Conservation (phyloP, 345 rosid genomes). For the Eucalyptus grandis region DNA sequence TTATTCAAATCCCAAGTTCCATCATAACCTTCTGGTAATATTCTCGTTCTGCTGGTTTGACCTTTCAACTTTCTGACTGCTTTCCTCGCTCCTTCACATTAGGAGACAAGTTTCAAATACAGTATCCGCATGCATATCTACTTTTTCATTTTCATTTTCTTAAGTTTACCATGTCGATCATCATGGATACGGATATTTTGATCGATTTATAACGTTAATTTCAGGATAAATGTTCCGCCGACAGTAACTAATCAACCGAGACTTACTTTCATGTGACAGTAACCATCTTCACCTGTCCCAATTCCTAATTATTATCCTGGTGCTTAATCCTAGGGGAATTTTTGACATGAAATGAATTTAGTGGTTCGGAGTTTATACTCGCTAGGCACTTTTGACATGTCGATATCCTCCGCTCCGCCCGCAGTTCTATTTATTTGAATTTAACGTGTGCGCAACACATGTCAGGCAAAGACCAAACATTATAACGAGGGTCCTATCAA, state of each 20-base stretch:
- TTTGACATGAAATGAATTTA: neutral
- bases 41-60: neutral
- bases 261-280: neutral
- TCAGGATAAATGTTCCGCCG: neutral
- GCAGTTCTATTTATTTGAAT: neutral
- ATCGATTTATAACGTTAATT: neutral
- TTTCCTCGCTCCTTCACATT: neutral
- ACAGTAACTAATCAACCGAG: neutral
- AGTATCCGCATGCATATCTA: neutral
- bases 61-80: neutral
- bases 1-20: neutral
- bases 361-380: neutral
- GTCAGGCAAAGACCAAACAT: neutral
- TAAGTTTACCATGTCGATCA: neutral
- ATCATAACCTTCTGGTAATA: neutral
- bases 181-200: neutral
- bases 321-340: neutral
- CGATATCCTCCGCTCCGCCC: neutral
- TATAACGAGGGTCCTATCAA: neutral
- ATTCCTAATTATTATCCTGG: neutral
- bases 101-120: neutral
- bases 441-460: neutral
- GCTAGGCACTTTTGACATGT: neutral
- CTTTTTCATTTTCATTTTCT: neutral
- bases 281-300: neutral